Base-by-base conservation (phyloP, 2,329 filamentous ascomycete species). In the Pseudocercospora pini-densiflorae region DNA sequence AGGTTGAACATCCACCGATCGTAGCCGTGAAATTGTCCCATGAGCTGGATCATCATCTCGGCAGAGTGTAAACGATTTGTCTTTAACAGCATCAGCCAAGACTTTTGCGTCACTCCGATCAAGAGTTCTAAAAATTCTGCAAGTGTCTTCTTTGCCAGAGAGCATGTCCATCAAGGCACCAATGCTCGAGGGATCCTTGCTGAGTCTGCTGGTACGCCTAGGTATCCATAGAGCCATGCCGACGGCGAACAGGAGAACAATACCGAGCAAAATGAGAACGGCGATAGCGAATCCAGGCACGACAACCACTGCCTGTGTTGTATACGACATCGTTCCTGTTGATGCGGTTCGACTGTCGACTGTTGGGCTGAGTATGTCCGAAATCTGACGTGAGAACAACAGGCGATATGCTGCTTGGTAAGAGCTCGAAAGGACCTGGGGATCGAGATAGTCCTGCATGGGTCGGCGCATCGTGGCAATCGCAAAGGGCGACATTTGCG, bases 371-470 rank as follows among this genome's bases (percentile, higher is more conserved):
- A 81, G 64, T 1, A 80, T 67, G 5, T 80, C 76, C 0, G 70
- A 66, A 74, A 82, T 75, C 0, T 73, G 65, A 1, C 79, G 71
- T 0, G 79, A 68, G 51, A 85, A 84, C 0, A 84, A 68, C 0
- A 85, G 31, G 14, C 79, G 72, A 61, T 85, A 82, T 5, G 81
- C 80, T 1, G 74, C 72, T 29, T 80, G 74, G 54, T 82, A 83
- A 0, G 79, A 77, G 1, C 68, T 31, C 0, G 73, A 69, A 0
- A 85, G 63, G 0, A 64, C 67, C 14, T 73, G 58, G 27, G 77
- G 75, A 45, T 81, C 76, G 1, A 80, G 59, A 36, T 80, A 80
- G 0, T 77, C 74, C 16, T 77, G 72, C 0, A 77, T 6, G 0
- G 77, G 64, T 0, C 62, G 64, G 1, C 71, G 63, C 9, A 69